Evolutionary conservation across 2,329 filamentous ascomycete species (phyloP), one percentile per base, ranked within the genome.

Genomic region (Cytospora paraplurivora): DNA sequence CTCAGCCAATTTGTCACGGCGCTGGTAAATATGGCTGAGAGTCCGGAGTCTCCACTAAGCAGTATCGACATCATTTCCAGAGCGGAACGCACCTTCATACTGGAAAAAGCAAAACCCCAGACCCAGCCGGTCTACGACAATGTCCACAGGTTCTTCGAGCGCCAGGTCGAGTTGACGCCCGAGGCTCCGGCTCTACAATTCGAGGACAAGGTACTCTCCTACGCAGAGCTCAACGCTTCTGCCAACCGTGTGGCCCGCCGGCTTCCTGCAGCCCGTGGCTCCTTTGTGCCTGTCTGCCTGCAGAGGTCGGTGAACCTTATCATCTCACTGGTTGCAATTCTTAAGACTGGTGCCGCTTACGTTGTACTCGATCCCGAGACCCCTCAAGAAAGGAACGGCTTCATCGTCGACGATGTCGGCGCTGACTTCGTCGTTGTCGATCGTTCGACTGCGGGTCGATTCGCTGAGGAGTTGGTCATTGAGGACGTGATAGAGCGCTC

Each of bases 311-410:
- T 33, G 12, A 21, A 59, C 17, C 21, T 47, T 33, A 54, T 69
- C 4, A 50, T 68, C 15, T 11, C 68, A 4, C 59, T 69, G 32
- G 44, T 71, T 1, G 67, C 67, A 13, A 61, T 70, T 0, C 65
- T 71, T 17, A 71, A 71, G 59, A 59, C 69, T 6, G 69, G 69
- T 1, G 60, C 66, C 19, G 68, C 62, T 0, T 71, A 69, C 44
- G 66, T 62, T 3, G 44, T 68, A 0, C 54, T 71, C 10, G 67
- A 69, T 11, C 69, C 69, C 5, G 65, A 67, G 1, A 60, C 52
- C 12, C 66, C 69, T 0, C 3, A 19, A 13, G 65, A 51, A n/a
- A 57, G 69, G 11, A 65, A 67, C 3, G 50, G 62, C 33, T 67
- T 67, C 32, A 63, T 71, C 13, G 11, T 68, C 15, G 38, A 41